Base-by-base conservation (phyloP, 164 flowering plant species). In the Kalanchoe fedtschenkoi region DNA sequence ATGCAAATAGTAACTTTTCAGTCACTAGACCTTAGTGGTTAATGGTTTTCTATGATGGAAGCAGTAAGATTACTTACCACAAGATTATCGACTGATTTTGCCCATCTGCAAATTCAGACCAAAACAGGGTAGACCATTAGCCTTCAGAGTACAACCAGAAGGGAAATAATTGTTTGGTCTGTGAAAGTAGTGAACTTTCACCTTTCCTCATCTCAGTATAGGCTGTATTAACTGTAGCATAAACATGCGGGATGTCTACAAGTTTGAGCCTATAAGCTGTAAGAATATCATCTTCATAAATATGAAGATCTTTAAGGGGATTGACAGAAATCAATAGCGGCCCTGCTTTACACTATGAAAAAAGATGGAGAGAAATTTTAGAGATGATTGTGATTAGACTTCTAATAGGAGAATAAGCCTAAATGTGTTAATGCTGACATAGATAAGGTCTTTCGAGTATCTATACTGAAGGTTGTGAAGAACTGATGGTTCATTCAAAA, bases 401-500 rank as follows among this genome's bases (percentile, higher is more conserved):
- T 33, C 29, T 16, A 2, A 58, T 34, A 19, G 34, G 8, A 37
- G 34, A 37, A 17, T 32, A 58, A n/a, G 42, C 38, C 33, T n/a
- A 46, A 15, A 43, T 11, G 30, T 4, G 37, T 13, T 5, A 14
- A 38, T 14, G 70, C 87, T 78, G 72, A 95, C 99, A 77, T 91
- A 95, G 57, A 84, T 76, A 66, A 65, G 64, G 69, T 87, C 83
- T 34, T 68, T 74, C 44, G 77, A 70, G 76, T 78, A 89, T 87
- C 97, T 82, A 54, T 64, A 62, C 41, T 75, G 77, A 60, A 95
- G 88, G 72, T 89, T 91, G 76, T 88, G 77, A 66, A 95, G 89
- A 73, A 95, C 88, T 34, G 97, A 89, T 43, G 99, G 99, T 69
- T 95, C 99, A 74, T 95, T 95, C 77, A 95, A 76, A 81, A 81